These are phyloP conservation scores for Kluyveromyces lactis DNA, from an alignment of 805 yeast genomes.

Conservation along the genomic window DNA sequence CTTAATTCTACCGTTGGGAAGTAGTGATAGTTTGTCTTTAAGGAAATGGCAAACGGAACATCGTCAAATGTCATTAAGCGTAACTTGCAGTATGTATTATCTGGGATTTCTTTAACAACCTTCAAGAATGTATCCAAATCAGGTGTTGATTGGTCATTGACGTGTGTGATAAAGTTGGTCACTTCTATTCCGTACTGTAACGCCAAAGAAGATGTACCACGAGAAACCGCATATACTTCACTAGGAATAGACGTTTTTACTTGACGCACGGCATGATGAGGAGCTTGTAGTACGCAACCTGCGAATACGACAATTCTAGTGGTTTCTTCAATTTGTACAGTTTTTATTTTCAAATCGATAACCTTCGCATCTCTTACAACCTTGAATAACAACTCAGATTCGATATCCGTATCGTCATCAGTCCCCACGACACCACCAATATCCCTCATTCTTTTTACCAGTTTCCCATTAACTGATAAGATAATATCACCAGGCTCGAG, in stretches of 20 bases:
- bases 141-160: conserved; percentile 67
- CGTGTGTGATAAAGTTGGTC: conserved; percentile 83
- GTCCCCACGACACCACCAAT: conserved; percentile 36
- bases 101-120: conserved; percentile 64
- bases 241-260: conserved; percentile 70
- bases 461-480: conserved; percentile 55
- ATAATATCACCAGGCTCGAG: conserved; percentile 65
- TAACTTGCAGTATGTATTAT: conserved; percentile 71
- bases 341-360: conserved; percentile 51
- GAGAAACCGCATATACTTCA: conserved; percentile 70
- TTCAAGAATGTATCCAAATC: conserved; percentile 59
- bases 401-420: conserved; percentile 33
- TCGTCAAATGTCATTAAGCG: conserved; percentile 79
- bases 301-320: conserved; percentile 70
- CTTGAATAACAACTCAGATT: conserved; percentile 40
- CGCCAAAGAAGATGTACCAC: conserved; percentile 80
- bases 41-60: conserved; percentile 75
- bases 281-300: conserved; percentile 75
- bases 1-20: conserved; percentile 65
- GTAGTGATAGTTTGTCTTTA: conserved; percentile 83
- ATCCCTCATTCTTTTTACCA: conserved; percentile 62
- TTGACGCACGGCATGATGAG: conserved; percentile 91
- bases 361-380: conserved; percentile 67
- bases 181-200: conserved; percentile 69
- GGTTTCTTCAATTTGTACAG: conserved; percentile 55